Evolutionary conservation across 148 eudicot genomes (phyloP).

Genomic region (Rhododendron ovatum): DNA sequence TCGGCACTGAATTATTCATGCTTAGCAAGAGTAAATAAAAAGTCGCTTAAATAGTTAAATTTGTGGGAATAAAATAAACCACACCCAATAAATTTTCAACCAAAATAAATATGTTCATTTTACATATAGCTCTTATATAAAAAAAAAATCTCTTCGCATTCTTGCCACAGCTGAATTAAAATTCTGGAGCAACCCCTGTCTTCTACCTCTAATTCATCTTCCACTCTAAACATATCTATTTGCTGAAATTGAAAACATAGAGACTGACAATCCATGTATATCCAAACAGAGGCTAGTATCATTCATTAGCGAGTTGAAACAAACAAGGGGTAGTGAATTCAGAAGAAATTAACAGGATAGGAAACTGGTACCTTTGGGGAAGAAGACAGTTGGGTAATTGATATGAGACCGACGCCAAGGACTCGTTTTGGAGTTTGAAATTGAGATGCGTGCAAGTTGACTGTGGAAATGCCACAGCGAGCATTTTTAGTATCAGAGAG

Average conservation of each 20-base stretch:
- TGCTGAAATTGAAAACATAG: neutral
- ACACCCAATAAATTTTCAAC: no score
- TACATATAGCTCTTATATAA: no score
- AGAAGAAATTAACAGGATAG: neutral
- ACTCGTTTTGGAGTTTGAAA: constrained; percentile 2
- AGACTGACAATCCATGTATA: neutral
- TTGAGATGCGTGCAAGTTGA: constrained; percentile 8
- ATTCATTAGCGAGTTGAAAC: neutral
- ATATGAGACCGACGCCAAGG: constrained; percentile 24
- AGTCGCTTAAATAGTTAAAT: no score
- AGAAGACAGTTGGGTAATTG: constrained; percentile 24
- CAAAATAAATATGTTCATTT: no score
- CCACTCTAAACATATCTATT: neutral
- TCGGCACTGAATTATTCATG: no score
- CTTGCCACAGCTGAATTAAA: no score
- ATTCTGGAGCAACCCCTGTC: neutral
- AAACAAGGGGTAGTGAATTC: neutral
- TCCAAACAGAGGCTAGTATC: neutral
- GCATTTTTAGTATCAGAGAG: constrained; percentile 1
- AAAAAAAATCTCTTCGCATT: no score
- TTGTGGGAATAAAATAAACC: no score
- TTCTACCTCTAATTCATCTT: neutral
- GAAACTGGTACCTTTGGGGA: constrained; percentile 21
- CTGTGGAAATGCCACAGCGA: constrained; percentile 15
- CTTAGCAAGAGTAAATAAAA: no score